phyloP scores from a whole-genome alignment of 2,329 filamentous ascomycete species.

The Colletotrichum lupini region DNA sequence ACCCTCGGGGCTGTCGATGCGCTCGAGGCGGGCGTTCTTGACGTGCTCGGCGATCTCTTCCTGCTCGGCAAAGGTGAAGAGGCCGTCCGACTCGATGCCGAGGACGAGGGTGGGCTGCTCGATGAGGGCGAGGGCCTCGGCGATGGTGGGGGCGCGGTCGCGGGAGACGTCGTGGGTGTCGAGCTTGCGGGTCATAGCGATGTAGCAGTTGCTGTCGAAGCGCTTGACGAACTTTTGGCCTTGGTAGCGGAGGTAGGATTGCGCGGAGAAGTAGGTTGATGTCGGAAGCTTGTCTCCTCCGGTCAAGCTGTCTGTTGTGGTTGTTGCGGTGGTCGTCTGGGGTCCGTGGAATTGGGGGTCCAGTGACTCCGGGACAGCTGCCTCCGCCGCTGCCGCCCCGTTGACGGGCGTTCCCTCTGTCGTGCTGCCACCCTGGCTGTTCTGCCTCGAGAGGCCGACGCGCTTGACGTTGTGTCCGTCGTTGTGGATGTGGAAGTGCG shows the following conservation, averaged over 20 bases:
- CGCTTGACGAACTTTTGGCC: slow-evolving; percentile 96
- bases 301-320: slow-evolving; percentile 49
- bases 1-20: slow-evolving; percentile 93
- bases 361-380: slow-evolving; percentile 41
- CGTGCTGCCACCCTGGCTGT: slow-evolving; percentile 44
- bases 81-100: slow-evolving; percentile 93
- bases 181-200: slow-evolving; percentile 96
- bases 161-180: slow-evolving; percentile 96
- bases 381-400: slow-evolving; percentile 41
- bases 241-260: slow-evolving; percentile 97
- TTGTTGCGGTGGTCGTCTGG: slow-evolving; percentile 44
- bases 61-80: slow-evolving; percentile 98
- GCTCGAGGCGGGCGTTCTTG: slow-evolving; percentile 79
- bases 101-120: slow-evolving; percentile 91
- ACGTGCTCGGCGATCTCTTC: slow-evolving; percentile 88
- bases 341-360: slow-evolving; percentile 81
- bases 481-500: slow-evolving; percentile 85
- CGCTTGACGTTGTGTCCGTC: slow-evolving; percentile 78
- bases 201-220: slow-evolving; percentile 99
- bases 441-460: slow-evolving; percentile 59
- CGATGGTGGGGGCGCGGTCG: slow-evolving; percentile 74
- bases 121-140: slow-evolving; percentile 82
- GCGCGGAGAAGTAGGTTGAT: slow-evolving; percentile 95
- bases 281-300: slow-evolving; percentile 64
- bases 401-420: slow-evolving; percentile 10